These are phyloP conservation scores for Candida arabinofermentans DNA, from an alignment of 805 yeast species.

Conservation along the genomic window DNA sequence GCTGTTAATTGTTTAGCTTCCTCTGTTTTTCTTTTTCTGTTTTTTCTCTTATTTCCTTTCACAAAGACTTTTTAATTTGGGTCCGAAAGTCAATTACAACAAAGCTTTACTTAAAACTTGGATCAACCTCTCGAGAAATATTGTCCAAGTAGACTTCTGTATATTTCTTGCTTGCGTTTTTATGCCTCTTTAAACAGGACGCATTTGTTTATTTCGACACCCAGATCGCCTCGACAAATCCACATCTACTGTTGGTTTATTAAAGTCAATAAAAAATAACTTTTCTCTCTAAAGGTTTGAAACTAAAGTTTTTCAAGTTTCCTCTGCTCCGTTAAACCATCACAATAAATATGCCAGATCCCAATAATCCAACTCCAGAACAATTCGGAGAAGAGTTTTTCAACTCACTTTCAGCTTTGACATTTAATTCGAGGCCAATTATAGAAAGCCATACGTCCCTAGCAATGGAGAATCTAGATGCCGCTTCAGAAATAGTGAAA, in stretches of 20 bases:
- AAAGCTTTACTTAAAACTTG: no score
- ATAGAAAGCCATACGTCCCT: conserved; percentile 78
- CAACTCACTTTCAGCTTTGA: conserved; percentile 67
- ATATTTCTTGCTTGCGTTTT: neutral
- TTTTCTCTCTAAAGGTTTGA: no score
- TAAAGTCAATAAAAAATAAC: no score
- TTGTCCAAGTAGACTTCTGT: no score
- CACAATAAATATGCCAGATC: neutral
- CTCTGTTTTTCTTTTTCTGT: no score
- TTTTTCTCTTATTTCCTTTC: no score
- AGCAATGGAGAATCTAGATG: conserved; percentile 79
- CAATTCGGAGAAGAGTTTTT: conserved; percentile 59
- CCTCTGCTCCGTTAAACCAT: neutral
- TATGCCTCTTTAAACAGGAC: neutral
- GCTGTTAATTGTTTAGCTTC: no score
- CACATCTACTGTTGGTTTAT: neutral
- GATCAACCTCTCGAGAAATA: no score
- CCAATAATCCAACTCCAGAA: conserved; percentile 9
- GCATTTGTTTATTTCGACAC: neutral
- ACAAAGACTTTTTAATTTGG: no score
- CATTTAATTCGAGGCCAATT: conserved; percentile 86
- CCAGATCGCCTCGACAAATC: neutral
- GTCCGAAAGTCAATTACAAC: no score
- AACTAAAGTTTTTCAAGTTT: no score
- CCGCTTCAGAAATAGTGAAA: conserved; percentile 72